Percentiles rank a stretch among this genome's conserved stretches.
Evolutionary conservation across 768 basidiomycete species (phyloP).

Genomic region (Psilocybe sp.): DNA sequence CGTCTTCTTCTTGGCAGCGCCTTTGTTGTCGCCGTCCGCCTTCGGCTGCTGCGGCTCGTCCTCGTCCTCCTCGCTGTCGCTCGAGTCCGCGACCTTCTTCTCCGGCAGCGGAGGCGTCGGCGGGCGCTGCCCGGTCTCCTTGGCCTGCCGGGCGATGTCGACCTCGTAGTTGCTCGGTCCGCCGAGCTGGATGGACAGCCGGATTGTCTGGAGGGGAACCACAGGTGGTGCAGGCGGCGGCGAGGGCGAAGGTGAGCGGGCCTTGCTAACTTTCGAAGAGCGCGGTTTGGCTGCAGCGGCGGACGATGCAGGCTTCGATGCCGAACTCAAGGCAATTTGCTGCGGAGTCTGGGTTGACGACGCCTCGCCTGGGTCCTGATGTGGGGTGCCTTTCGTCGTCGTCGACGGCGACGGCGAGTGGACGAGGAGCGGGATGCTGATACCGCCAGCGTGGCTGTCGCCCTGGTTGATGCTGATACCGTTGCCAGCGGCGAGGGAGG

Average conservation of each 20-base stretch:
- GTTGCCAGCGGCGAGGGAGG: constrained; percentile 17
- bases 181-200: constrained; percentile 67
- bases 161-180: constrained; percentile 77
- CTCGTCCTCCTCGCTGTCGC: constrained; percentile 54
- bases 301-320: constrained; percentile 17
- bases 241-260: constrained; percentile 44
- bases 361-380: constrained; percentile 7
- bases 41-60: constrained; percentile 24
- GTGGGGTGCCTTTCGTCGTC: constrained; percentile 3
- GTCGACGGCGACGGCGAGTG: constrained; percentile 22
- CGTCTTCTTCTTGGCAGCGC: constrained; percentile 16
- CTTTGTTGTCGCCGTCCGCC: constrained; percentile 21
- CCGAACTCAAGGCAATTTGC: constrained; percentile 6
- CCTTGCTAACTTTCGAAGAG: constrained; percentile 26
- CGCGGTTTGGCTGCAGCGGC: constrained; percentile 23
- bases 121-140: constrained; percentile 62
- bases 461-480: constrained; percentile 10
- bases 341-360: constrained; percentile 16
- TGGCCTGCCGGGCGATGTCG: constrained; percentile 55
- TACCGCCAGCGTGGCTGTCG: constrained; percentile 10
- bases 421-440: constrained; percentile 29
- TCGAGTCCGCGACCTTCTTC: constrained; percentile 41
- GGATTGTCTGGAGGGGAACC: constrained; percentile 58
- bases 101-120: constrained; percentile 49
- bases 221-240: constrained; percentile 52